Evolutionary conservation across 805 yeast species (phyloP).

Genomic region (Candida quercuum): DNA sequence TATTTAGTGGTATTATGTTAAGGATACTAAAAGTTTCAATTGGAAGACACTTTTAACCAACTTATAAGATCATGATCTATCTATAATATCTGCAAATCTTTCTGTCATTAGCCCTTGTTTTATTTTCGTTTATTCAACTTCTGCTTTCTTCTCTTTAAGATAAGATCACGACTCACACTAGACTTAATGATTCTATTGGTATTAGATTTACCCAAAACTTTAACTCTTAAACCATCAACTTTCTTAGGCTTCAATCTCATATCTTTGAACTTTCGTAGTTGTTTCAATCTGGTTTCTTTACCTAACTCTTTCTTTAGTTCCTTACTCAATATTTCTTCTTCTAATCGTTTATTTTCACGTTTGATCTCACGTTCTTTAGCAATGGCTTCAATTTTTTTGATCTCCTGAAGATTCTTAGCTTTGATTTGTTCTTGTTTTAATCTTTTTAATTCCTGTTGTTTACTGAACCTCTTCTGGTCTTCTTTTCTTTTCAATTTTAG

Average conservation of each 20-base stretch:
- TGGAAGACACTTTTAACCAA: too few relatives aligned
- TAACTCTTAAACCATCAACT: slow-evolving; percentile 20
- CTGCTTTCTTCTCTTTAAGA: slow-evolving; percentile 22
- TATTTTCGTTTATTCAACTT: slow-evolving; percentile 18
- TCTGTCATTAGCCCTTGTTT: background rate
- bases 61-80: too few relatives aligned
- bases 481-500: slow-evolving; percentile 23
- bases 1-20: too few relatives aligned
- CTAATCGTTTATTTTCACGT: slow-evolving; percentile 9
- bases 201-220: slow-evolving; percentile 12
- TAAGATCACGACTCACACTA: slow-evolving; percentile 10
- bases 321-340: slow-evolving; percentile 12
- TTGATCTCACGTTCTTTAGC: slow-evolving; percentile 11
- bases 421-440: slow-evolving; percentile 14
- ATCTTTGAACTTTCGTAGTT: slow-evolving; percentile 10
- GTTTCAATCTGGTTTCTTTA: slow-evolving; percentile 10
- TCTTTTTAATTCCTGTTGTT: slow-evolving; percentile 21
- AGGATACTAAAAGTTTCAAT: too few relatives aligned
- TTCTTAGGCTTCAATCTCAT: slow-evolving; percentile 10
- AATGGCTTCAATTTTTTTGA: slow-evolving; percentile 16
- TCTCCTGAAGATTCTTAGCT: slow-evolving; percentile 15
- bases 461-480: slow-evolving; percentile 18
- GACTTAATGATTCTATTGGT: slow-evolving; percentile 10
- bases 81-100: too few relatives aligned
- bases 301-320: slow-evolving; percentile 12